Evolutionary conservation across 2,329 filamentous ascomycete genomes (phyloP).

Genomic region (Coniochaeta ligniaria): DNA sequence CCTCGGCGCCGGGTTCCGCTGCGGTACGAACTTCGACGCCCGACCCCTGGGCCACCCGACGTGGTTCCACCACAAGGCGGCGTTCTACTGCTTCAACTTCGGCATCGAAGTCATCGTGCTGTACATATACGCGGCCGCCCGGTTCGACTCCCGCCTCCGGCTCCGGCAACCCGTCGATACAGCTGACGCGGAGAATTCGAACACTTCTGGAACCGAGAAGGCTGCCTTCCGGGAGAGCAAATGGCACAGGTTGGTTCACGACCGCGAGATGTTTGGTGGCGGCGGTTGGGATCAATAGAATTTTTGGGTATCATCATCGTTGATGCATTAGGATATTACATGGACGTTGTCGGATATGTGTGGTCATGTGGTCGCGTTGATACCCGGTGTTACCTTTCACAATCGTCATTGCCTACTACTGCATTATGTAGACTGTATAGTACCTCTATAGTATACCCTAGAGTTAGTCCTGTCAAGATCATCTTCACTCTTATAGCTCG

Average conservation of each 20-base stretch:
- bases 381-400: neutral
- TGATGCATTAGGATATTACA: neutral
- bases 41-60: slow-evolving; percentile 36
- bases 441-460: no score
- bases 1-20: slow-evolving; percentile 50
- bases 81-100: slow-evolving; percentile 61
- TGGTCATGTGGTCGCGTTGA: neutral
- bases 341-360: neutral
- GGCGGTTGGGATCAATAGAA: neutral
- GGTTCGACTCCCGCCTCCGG: slow-evolving; percentile 6
- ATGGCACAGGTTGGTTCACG: neutral
- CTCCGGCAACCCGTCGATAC: neutral
- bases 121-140: slow-evolving; percentile 37
- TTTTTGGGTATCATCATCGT: neutral
- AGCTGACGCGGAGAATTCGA: neutral
- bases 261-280: slow-evolving; percentile 1
- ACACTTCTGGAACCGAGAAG: neutral
- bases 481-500: neutral
- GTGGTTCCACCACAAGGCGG: slow-evolving; percentile 50
- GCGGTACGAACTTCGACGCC: slow-evolving; percentile 39
- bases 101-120: slow-evolving; percentile 51
- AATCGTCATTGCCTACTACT: neutral
- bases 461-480: neutral
- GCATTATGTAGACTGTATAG: neutral
- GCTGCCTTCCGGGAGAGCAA: neutral